Conservation (phyloP, 441 rosid species). For the Bocquillonia castaneifolia region DNA sequence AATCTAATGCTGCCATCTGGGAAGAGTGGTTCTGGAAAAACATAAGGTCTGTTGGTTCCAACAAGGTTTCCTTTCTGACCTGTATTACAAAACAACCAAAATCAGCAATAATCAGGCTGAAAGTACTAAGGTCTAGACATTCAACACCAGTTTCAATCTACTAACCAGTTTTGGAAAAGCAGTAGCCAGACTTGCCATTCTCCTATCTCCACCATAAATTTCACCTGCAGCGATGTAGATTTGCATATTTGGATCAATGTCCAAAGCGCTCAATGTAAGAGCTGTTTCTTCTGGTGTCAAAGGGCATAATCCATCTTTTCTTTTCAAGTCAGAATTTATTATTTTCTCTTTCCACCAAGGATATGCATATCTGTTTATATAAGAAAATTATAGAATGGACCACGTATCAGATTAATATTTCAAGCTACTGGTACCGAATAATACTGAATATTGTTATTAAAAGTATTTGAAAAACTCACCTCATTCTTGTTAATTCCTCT, state of each 20-base stretch:
- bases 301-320: slow-evolving; percentile 91
- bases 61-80: slow-evolving; percentile 83
- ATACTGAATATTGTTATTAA: too few relatives aligned
- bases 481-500: slow-evolving; percentile 85
- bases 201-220: slow-evolving; percentile 74
- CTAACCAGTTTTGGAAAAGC: slow-evolving; percentile 77
- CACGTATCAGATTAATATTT: background rate
- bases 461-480: slow-evolving; percentile 36
- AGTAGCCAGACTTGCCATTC: slow-evolving; percentile 62
- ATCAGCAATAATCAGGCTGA: too few relatives aligned
- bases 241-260: slow-evolving; percentile 66
- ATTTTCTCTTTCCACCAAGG: slow-evolving; percentile 98
- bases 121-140: background rate
- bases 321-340: slow-evolving; percentile 73
- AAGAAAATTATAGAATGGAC: slow-evolving; percentile 12
- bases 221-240: slow-evolving; percentile 91
- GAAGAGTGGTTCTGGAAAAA: slow-evolving; percentile 89
- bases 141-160: slow-evolving; percentile 20
- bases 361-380: slow-evolving; percentile 68
- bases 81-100: slow-evolving; percentile 32
- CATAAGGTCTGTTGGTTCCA: slow-evolving; percentile 67
- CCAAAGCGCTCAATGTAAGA: slow-evolving; percentile 70
- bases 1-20: slow-evolving; percentile 93
- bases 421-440: slow-evolving; percentile 11
- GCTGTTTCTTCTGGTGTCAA: slow-evolving; percentile 94